Base-by-base conservation (phyloP, 2,329 filamentous ascomycete genomes). In the Pleurostoma richardsiae region DNA sequence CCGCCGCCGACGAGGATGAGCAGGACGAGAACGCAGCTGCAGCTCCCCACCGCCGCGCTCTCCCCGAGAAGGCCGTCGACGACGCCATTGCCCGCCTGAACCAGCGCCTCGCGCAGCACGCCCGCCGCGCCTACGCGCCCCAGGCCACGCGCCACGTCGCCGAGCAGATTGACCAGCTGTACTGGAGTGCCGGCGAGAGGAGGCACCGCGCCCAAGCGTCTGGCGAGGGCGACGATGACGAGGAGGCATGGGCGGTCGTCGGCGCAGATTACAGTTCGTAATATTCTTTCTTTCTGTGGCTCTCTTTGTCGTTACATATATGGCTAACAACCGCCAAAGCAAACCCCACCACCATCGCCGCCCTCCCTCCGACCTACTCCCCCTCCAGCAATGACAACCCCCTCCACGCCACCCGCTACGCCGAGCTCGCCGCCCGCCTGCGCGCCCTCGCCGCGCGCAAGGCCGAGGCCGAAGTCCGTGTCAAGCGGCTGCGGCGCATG, bases 61-160 rank as follows among this genome's bases (percentile, higher is more conserved):
- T 82, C 28, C 66, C 71, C 10, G 68, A 73, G 27, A 73, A 71
- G 48, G 64, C 70, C 26, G 66, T 85, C 46, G 76, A 83, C 54
- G 79, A 83, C 50, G 79, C 73, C 10, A 60, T 85, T 4, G 68
- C 70, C 52, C 73, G 73, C 39, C 69, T 87, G 10, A 86, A 87
- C 59, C 76, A 82, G 49, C 66, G 73, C 11, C 66, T 88, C 10
- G 76, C 78, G 53, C 81, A 85, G 54, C 86, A 90, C 60, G 76
- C 76, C 30, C 79, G 78, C 33, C 76, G 82, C 46, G 81, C 82
- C 4, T 88, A 88, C 60, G 76, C 82, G 11, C 77, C 83, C 0
- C 82, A 86, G 55, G 83, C 85, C n/a, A 80, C 77, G 44, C 77
- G 85, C 33, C 83, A 87, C 56, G 77, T 89, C 19, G 84, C 85